Base-by-base conservation (phyloP, 805 yeast genomes). In the Soucietia sequanensis region DNA sequence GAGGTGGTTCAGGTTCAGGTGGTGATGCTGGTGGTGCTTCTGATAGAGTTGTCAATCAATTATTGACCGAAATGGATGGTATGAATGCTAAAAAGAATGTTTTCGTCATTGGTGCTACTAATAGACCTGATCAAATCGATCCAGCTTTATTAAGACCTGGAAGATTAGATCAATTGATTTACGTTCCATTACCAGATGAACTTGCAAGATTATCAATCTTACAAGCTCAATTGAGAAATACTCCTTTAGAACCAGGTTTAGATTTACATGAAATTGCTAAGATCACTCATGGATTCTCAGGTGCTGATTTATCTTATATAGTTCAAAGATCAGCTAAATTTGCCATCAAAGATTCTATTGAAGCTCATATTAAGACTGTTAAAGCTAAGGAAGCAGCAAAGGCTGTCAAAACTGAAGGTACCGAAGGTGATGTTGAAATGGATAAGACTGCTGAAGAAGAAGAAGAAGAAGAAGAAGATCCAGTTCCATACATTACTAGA, bases 81-180 rank as follows among this genome's bases (percentile, higher is more conserved):
- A 93, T 93, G 99, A 93, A 93, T 61, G 96, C 97, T 45, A 93
- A 93, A 75, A 93, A 93, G 81, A 93, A 93, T 58, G 99, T 93
- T 23, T 93, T 93, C 58, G 97, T 93, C 38, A 88, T 93, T 69
- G 99, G 99, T 70, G 99, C 99, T 27, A 93, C 99, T 38, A 93
- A 93, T 70, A 82, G 99, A 75, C 99, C 99, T 26, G 99, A 95
- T 65, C 98, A 93, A 72, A 93, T 93, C 51, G 99, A 93, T 60
- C 98, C 99, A 16, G 99, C 99, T 23, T 80, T 93, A 57, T 75
- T 93, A 67, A 89, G 99, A 75, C 99, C 99, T 8, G 99, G 99
- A 54, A 85, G 99, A 76, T 80, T 93, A 52, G 99, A 93, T 68
- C 99, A 95, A 73, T 79, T 93, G 70, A 93, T 93, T 53, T 93